These are phyloP conservation scores for Russula virescens DNA, from an alignment of 768 basidiomycete genomes.

Conservation along the genomic window DNA sequence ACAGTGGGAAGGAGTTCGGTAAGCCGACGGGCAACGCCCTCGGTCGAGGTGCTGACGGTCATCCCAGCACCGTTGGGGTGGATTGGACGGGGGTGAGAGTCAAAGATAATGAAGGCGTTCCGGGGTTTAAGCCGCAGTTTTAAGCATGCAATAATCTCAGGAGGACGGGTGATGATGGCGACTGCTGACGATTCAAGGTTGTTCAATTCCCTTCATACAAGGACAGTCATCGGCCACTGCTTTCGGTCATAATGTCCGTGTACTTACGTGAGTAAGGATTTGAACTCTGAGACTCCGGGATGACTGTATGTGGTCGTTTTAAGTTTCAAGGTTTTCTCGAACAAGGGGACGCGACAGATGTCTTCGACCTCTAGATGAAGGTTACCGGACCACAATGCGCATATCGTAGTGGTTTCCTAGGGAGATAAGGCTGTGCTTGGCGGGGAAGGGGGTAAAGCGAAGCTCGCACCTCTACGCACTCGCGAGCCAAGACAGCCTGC, in stretches of 20 bases:
- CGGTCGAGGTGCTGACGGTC: slow-evolving; percentile 44
- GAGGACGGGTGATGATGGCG: slow-evolving; percentile 60
- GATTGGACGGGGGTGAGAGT: slow-evolving; percentile 55
- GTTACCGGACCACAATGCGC: slow-evolving; percentile 47
- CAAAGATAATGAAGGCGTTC: slow-evolving; percentile 54
- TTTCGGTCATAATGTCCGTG: neutral
- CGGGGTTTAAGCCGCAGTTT: slow-evolving; percentile 27
- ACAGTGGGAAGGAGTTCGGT: slow-evolving; percentile 47
- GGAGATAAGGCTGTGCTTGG: neutral
- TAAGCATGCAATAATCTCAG: slow-evolving; percentile 59
- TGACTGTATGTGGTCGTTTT: slow-evolving; percentile 34
- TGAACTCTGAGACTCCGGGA: slow-evolving; percentile 38
- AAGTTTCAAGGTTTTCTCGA: slow-evolving; percentile 37
- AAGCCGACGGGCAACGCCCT: slow-evolving; percentile 41
- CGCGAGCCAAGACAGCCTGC: slow-evolving; percentile 31
- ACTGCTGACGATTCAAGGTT: slow-evolving; percentile 32
- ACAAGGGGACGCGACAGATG: slow-evolving; percentile 44
- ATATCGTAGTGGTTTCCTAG: slow-evolving; percentile 55
- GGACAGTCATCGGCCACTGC: neutral
- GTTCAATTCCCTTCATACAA: slow-evolving; percentile 27
- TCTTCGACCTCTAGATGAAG: slow-evolving; percentile 54
- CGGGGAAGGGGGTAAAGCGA: neutral
- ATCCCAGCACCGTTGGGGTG: slow-evolving; percentile 58
- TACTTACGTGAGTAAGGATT: slow-evolving; percentile 30
- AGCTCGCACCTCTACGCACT: slow-evolving; percentile 35